Base-by-base conservation (phyloP, 129 eudicot species). In the Heracleum sosnowskyi region DNA sequence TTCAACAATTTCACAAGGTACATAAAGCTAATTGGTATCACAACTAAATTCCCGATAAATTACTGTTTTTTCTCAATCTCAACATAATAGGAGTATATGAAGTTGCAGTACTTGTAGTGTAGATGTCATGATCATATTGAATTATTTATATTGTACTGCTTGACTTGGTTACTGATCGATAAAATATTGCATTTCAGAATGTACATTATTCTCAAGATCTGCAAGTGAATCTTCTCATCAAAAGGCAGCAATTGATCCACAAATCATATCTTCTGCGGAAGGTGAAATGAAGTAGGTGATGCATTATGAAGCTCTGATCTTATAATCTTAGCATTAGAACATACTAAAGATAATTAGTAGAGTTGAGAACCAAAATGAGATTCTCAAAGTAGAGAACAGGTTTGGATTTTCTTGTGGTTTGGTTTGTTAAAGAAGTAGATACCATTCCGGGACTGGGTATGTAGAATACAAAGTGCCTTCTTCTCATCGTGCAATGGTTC, bases 1-100 rank as follows among this genome's bases (percentile, higher is more conserved):
- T 20, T 72, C 76, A 40, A 41, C 76, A 40, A 40, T 72, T 37
- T 72, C 76, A 40, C 76, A 72, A 75, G 78, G 68, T 75, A 33
- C 2, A 24, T 73, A 17, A 36, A 15, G 11, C 15, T 9, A 24
- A 57, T 57, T 2, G 31, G 31, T 10, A 22, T n/a, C n/a, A n/a
- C n/a, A n/a, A n/a, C n/a, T n/a, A n/a, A n/a, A n/a, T n/a, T n/a
- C n/a, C n/a, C n/a, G n/a, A n/a, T n/a, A n/a, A n/a, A n/a, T n/a
- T n/a, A n/a, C n/a, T n/a, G n/a, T n/a, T n/a, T n/a, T n/a, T n/a
- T n/a, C n/a, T n/a, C n/a, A n/a, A n/a, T n/a, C n/a, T n/a, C n/a
- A n/a, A n/a, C n/a, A n/a, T n/a, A n/a, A n/a, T n/a, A n/a, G n/a
- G n/a, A n/a, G n/a, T n/a, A n/a, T n/a, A n/a, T n/a, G n/a, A n/a